These are phyloP conservation scores for Botrytis sinoallii DNA, from an alignment of 2,329 filamentous ascomycete genomes.

Conservation along the genomic window DNA sequence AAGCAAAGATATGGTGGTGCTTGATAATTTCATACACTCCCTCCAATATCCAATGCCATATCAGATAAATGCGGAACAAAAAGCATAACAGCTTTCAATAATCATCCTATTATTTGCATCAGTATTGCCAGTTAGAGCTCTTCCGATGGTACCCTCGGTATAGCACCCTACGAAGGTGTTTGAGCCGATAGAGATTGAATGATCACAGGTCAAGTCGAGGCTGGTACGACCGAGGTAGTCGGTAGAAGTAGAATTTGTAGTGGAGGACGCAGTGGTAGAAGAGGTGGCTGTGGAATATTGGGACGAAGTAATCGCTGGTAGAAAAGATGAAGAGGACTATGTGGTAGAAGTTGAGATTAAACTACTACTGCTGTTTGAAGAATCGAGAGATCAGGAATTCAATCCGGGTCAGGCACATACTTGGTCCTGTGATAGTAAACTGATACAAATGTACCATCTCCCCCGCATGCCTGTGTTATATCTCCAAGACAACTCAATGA, in stretches of 20 bases:
- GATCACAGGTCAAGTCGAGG: conserved; percentile 17
- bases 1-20: no score
- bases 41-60: conserved; percentile 39
- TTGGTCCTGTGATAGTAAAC: conserved; percentile 37
- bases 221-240: not conserved
- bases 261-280: not conserved
- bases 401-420: conserved; percentile 28
- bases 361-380: not conserved
- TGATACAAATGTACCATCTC: conserved; percentile 37
- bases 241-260: conserved; percentile 17
- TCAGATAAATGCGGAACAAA: conserved; percentile 32
- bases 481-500: conserved; percentile 28
- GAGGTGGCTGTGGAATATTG: conserved; percentile 17
- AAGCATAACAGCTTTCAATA: conserved; percentile 34
- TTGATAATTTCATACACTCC: conserved; percentile 28
- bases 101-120: conserved; percentile 29
- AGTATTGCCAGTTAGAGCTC: conserved; percentile 28
- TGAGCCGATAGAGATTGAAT: conserved; percentile 18
- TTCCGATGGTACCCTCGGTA: conserved; percentile 33
- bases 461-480: conserved; percentile 29
- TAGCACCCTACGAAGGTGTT: conserved; percentile 36
- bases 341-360: conserved; percentile 5
- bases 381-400: not conserved
- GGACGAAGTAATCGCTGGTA: not conserved
- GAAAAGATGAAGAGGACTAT: conserved; percentile 13